Evolutionary conservation across 78 protist genomes (phyloP).

Genomic region (Speleostelium caveatum): DNA sequence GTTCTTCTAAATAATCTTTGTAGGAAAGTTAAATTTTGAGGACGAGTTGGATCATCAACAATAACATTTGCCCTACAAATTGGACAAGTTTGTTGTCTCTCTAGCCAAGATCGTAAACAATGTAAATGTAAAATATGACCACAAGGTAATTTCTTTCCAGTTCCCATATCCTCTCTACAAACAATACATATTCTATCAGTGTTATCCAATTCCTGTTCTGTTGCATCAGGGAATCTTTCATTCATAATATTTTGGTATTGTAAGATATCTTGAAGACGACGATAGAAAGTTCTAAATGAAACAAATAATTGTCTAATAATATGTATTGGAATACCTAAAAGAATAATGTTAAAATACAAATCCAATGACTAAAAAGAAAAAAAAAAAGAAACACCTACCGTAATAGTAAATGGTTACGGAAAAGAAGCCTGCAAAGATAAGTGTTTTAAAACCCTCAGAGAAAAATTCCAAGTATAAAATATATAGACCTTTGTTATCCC

Average conservation of each 20-base stretch:
- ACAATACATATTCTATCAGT: slow-evolving; percentile 88
- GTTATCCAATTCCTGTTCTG: slow-evolving; percentile 84
- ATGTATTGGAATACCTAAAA: slow-evolving; percentile 90
- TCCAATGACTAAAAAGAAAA: background rate
- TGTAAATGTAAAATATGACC: slow-evolving; percentile 93
- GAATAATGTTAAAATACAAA: background rate
- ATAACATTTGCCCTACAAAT: slow-evolving; percentile 87
- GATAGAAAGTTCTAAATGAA: slow-evolving; percentile 75
- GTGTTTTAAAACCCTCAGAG: slow-evolving; percentile 55
- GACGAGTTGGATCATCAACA: slow-evolving; percentile 34
- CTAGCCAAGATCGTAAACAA: slow-evolving; percentile 95
- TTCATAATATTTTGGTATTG: slow-evolving; percentile 72
- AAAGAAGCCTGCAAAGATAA: slow-evolving; percentile 83
- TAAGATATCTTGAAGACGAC: slow-evolving; percentile 59
- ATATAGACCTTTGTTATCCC: slow-evolving; percentile 88
- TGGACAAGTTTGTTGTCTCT: slow-evolving; percentile 94
- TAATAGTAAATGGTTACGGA: slow-evolving; percentile 57
- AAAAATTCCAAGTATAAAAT: slow-evolving; percentile 86
- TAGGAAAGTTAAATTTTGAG: too few species aligned
- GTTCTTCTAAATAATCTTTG: slow-evolving; percentile 14
- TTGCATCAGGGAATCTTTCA: slow-evolving; percentile 87
- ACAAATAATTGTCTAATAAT: slow-evolving; percentile 90
- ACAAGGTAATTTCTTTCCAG: slow-evolving; percentile 90
- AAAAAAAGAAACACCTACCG: slow-evolving; percentile 8
- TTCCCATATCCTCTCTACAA: slow-evolving; percentile 88